Evolutionary conservation across 2,329 filamentous ascomycete species (phyloP).

Genomic region (Trichocomaceae sp.): DNA sequence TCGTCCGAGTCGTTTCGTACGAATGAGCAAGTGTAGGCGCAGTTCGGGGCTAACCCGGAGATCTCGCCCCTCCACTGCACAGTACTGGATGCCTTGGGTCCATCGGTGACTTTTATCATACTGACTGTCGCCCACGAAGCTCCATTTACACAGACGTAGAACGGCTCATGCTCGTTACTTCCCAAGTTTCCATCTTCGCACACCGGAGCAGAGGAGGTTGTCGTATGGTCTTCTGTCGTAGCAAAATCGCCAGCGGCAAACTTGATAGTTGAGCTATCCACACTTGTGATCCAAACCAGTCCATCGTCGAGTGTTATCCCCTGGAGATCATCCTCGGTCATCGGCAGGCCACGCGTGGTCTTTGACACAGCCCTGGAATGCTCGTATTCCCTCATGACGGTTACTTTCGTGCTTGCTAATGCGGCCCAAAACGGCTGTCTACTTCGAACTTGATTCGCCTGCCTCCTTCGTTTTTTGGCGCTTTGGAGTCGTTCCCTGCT

Average conservation of each 20-base stretch:
- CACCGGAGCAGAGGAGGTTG: constrained; percentile 22
- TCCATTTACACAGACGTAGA: constrained; percentile 60
- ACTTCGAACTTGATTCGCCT: constrained; percentile 82
- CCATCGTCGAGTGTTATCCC: constrained; percentile 37
- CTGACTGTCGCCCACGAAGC: constrained; percentile 58
- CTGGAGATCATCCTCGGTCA: constrained; percentile 39
- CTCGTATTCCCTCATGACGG: constrained; percentile 86
- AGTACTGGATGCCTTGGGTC: constrained; percentile 39
- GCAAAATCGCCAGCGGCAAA: constrained; percentile 41
- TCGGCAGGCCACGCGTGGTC: constrained; percentile 32
- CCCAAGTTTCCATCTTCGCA: constrained; percentile 22
- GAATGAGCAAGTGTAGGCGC: constrained; percentile 59
- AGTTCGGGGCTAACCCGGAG: constrained; percentile 57
- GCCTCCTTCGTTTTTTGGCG: constrained; percentile 79
- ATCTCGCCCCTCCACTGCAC: constrained; percentile 56
- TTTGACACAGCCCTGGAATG: constrained; percentile 54
- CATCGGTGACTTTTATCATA: constrained; percentile 43
- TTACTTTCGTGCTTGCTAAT: constrained; percentile 91
- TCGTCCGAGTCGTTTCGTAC: constrained; percentile 51
- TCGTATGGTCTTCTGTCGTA: constrained; percentile 28
- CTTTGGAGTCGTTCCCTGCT: constrained; percentile 53
- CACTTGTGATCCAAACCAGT: constrained; percentile 42
- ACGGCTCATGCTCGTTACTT: constrained; percentile 46
- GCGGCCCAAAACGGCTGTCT: constrained; percentile 92
- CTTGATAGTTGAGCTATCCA: constrained; percentile 42